Conservation (phyloP, 306 rosid genomes). For the Fragaria nilgerrensis region DNA sequence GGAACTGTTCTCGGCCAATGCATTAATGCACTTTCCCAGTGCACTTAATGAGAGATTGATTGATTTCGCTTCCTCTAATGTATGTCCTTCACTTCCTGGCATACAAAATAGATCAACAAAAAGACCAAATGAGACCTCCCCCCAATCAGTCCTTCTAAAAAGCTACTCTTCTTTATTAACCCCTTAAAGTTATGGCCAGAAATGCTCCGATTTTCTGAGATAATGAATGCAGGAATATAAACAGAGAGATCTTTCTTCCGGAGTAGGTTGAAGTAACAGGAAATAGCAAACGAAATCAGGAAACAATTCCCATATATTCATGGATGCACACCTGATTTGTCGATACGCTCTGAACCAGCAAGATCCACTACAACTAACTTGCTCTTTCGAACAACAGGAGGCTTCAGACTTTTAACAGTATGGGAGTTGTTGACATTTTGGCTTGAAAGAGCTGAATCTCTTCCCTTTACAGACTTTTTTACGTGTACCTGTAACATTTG, state of each 20-base stretch:
- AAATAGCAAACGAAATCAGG: constrained; percentile 17
- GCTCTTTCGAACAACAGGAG: constrained; percentile 79
- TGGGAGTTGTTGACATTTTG: constrained; percentile 64
- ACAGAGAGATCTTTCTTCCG: not conserved
- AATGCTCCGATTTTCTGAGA: not conserved
- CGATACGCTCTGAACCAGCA: constrained; percentile 98
- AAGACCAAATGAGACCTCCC: not conserved
- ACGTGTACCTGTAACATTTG: constrained; percentile 66
- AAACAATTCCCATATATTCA: constrained; percentile 1
- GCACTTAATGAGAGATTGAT: constrained; percentile 97
- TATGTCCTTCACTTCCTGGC: constrained; percentile 97
- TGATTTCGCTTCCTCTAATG: constrained; percentile 96
- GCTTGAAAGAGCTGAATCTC: constrained; percentile 58
- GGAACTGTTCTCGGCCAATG: constrained; percentile 89
- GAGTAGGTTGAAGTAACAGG: constrained; percentile 8
- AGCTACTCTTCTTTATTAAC: not conserved
- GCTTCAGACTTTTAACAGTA: constrained; percentile 62
- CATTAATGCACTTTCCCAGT: constrained; percentile 90
- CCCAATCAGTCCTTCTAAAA: not conserved
- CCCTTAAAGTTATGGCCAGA: not conserved
- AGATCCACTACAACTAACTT: constrained; percentile 95
- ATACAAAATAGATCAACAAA: constrained; percentile 30
- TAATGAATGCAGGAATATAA: not conserved
- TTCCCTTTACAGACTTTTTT: constrained; percentile 75
- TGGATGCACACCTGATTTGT: constrained; percentile 75